Evolutionary conservation across 2,329 filamentous ascomycete genomes (phyloP).

Genomic region (Clathrospora elynae): DNA sequence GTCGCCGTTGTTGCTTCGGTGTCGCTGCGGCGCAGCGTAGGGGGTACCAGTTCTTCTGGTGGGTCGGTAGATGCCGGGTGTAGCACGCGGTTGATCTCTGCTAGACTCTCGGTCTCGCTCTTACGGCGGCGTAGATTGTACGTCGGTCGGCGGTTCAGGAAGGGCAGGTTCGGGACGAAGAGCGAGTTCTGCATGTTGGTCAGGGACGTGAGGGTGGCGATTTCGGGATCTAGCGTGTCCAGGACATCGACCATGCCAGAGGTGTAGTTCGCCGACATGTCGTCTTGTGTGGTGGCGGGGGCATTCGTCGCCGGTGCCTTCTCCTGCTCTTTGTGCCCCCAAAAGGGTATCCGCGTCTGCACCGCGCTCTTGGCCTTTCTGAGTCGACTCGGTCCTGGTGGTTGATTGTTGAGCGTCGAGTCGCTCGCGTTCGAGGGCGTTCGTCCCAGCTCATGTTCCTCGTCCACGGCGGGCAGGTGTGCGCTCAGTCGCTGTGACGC

Average conservation of each 20-base stretch:
- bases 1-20: constrained; percentile 42
- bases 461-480: constrained; percentile 38
- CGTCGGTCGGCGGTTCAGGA: constrained; percentile 76
- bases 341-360: constrained; percentile 35
- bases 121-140: constrained; percentile 69
- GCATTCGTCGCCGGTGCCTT: constrained; percentile 6
- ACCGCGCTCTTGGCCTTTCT: constrained; percentile 39
- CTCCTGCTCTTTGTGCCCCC: constrained; percentile 26
- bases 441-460: constrained; percentile 33
- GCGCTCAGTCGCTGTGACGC: constrained; percentile 31
- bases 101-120: constrained; percentile 42
- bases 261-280: constrained; percentile 57
- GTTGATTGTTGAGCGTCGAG: constrained; percentile 20
- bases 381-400: constrained; percentile 26
- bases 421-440: constrained; percentile 23
- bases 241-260: constrained; percentile 68
- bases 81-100: constrained; percentile 38
- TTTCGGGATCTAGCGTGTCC: constrained; percentile 78
- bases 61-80: constrained; percentile 27
- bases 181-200: constrained; percentile 91
- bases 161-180: constrained; percentile 82
- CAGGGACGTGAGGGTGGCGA: constrained; percentile 79
- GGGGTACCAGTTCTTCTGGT: constrained; percentile 24
- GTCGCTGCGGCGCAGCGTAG: constrained; percentile 32
- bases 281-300: constrained; percentile 5